phyloP scores from a whole-genome alignment of 352 stramenopile species.

The Pythium angustatum region DNA sequence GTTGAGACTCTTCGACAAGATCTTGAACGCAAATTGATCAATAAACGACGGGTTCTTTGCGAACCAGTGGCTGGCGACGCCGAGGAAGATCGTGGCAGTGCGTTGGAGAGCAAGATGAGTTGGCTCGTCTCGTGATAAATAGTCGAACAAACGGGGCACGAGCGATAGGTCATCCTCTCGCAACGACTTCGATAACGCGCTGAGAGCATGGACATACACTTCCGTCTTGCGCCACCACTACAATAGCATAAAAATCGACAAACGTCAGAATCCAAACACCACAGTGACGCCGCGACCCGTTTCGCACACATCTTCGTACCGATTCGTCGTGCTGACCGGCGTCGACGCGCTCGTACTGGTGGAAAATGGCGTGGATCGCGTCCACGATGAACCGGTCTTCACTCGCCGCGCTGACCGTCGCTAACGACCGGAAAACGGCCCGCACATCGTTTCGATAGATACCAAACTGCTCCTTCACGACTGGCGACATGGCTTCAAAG shows the following conservation, averaged over 20 bases:
- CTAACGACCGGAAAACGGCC: conserved; percentile 71
- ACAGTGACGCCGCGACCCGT: no score
- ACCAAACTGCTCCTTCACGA: conserved; percentile 62
- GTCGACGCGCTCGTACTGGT: conserved; percentile 64
- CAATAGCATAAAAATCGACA: conserved; percentile 3
- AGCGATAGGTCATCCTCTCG: conserved; percentile 75
- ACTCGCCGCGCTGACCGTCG: conserved; percentile 63
- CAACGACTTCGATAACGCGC: conserved; percentile 79
- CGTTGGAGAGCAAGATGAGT: conserved; percentile 57
- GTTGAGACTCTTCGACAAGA: conserved; percentile 72
- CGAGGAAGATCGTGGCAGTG: conserved; percentile 72
- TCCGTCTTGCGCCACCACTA: conserved; percentile 78
- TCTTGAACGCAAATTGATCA: conserved; percentile 58
- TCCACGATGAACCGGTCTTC: conserved; percentile 83
- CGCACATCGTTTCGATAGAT: conserved; percentile 75
- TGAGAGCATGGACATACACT: conserved; percentile 84
- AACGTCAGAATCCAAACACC: not conserved
- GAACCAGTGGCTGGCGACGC: conserved; percentile 75
- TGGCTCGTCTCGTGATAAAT: conserved; percentile 65
- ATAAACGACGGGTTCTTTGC: conserved; percentile 61
- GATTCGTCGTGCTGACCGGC: conserved; percentile 29
- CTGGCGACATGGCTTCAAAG: conserved; percentile 50
- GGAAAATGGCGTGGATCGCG: conserved; percentile 69
- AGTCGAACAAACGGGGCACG: conserved; percentile 71
- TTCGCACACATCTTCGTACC: conserved; percentile 27